phyloP scores from a whole-genome alignment of 495 filamentous ascomycete genomes.

The Stereocaulon alpinum region DNA sequence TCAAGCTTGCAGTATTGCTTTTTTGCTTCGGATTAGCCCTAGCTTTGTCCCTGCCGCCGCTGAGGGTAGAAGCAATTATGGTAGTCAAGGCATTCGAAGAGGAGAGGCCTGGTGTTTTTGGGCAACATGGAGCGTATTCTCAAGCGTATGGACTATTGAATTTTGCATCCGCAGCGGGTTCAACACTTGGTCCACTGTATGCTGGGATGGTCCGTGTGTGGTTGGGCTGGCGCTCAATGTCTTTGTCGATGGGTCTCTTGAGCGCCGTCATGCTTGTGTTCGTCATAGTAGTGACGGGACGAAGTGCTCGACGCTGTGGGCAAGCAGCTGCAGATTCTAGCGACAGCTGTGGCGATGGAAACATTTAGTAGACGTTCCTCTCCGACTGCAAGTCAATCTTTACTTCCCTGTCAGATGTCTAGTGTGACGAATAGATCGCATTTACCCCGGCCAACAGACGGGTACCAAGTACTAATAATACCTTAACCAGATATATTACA shows the following conservation, averaged over 20 bases:
- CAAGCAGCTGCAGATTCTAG: too few relatives aligned
- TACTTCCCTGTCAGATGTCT: too few relatives aligned
- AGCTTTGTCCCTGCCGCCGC: constrained; percentile 43
- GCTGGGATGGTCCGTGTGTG: not conserved
- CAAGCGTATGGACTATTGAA: not conserved
- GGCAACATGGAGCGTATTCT: not conserved
- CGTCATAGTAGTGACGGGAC: too few relatives aligned
- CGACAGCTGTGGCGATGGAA: too few relatives aligned
- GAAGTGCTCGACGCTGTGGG: too few relatives aligned
- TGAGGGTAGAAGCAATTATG: constrained; percentile 57
- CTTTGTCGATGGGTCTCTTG: not conserved
- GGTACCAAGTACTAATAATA: too few relatives aligned
- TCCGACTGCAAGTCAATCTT: too few relatives aligned
- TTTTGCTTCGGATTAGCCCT: constrained; percentile 46
- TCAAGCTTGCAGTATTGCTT: constrained; percentile 56
- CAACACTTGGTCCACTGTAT: not conserved
- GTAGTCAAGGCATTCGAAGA: constrained; percentile 47
- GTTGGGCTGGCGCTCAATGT: not conserved
- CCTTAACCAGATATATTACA: too few relatives aligned
- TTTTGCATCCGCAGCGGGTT: not conserved
- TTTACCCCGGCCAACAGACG: too few relatives aligned
- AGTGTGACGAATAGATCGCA: too few relatives aligned
- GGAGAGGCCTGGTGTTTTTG: constrained; percentile 13
- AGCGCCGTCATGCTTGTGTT: too few relatives aligned
- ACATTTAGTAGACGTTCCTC: too few relatives aligned